Conservation (phyloP, 768 basidiomycete genomes). For the Mrakia blollopis region DNA sequence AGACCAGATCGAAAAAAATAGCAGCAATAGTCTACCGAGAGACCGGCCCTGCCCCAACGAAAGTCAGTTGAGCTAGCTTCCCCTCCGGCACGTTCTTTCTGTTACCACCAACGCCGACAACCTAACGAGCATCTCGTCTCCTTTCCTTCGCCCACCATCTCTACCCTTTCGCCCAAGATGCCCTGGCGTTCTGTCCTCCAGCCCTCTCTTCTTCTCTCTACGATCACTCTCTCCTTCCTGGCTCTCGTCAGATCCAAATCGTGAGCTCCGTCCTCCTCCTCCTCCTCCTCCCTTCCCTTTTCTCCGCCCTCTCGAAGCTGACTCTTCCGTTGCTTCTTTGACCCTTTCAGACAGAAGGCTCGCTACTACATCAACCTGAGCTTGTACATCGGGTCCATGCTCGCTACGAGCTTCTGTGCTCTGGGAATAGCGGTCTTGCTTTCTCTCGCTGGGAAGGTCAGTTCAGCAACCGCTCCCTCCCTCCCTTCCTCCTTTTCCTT, state of each 20-base stretch:
- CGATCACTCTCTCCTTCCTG: background rate
- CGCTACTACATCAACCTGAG: conserved; percentile 32
- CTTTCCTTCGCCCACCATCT: background rate
- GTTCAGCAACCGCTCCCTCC: background rate
- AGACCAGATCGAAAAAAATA: background rate
- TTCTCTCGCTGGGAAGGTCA: conserved; percentile 24
- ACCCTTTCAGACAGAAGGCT: conserved; percentile 19
- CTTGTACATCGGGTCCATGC: conserved; percentile 19
- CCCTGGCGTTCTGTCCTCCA: background rate
- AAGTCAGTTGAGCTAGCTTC: background rate
- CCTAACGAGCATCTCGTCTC: background rate
- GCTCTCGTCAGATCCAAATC: conserved; percentile 8
- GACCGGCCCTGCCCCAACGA: too few species aligned
- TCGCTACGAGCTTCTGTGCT: conserved; percentile 18
- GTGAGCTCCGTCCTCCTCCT: background rate
- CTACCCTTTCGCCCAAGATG: background rate
- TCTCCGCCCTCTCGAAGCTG: background rate
- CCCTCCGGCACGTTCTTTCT: background rate
- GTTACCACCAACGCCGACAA: background rate
- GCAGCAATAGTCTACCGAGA: background rate
- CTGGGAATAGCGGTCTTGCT: conserved; percentile 25
- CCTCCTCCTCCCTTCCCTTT: background rate
- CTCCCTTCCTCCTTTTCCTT: background rate
- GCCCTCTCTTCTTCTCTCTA: background rate
- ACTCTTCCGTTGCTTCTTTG: too few species aligned